These are phyloP conservation scores for Aspergillus udagawae DNA, from an alignment of 2,329 filamentous ascomycete genomes.

Conservation along the genomic window DNA sequence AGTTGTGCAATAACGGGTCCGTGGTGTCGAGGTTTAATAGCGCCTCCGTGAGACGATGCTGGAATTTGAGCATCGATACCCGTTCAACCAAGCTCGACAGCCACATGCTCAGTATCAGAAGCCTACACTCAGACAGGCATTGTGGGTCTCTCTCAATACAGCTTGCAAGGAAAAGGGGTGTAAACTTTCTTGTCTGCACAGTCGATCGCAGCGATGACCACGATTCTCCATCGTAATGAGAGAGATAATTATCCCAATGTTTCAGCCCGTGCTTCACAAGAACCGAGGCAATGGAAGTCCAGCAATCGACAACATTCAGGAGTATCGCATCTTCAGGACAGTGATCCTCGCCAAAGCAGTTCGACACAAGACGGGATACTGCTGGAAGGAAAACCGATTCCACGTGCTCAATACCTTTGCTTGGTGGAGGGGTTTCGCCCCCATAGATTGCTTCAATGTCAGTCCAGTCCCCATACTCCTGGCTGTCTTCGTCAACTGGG, in stretches of 20 bases:
- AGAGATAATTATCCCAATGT: conserved; percentile 55
- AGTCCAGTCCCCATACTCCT: conserved; percentile 60
- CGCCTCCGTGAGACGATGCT: conserved; percentile 53
- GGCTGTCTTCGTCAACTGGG: conserved; percentile 55
- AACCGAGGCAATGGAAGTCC: conserved; percentile 48
- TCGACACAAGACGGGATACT: conserved; percentile 54
- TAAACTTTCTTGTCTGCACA: conserved; percentile 46
- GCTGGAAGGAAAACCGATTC: conserved; percentile 45
- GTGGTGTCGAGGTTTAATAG: conserved; percentile 46
- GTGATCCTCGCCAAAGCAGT: conserved; percentile 57
- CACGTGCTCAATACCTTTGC: conserved; percentile 29
- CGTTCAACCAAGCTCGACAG: conserved; percentile 55
- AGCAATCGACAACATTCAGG: conserved; percentile 50
- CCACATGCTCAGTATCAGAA: conserved; percentile 51
- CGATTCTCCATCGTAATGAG: conserved; percentile 49
- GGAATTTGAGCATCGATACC: conserved; percentile 58
- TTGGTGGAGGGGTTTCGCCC: conserved; percentile 21
- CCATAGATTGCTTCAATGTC: conserved; percentile 48
- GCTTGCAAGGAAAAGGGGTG: conserved; percentile 43
- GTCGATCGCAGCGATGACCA: conserved; percentile 46
- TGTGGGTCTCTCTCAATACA: conserved; percentile 40
- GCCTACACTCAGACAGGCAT: conserved; percentile 44
- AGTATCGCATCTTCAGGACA: conserved; percentile 53
- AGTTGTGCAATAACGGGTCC: conserved; percentile 52
- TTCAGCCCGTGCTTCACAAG: conserved; percentile 45